phyloP scores from a whole-genome alignment of 805 yeast species.

The Ogataea philodendri region DNA sequence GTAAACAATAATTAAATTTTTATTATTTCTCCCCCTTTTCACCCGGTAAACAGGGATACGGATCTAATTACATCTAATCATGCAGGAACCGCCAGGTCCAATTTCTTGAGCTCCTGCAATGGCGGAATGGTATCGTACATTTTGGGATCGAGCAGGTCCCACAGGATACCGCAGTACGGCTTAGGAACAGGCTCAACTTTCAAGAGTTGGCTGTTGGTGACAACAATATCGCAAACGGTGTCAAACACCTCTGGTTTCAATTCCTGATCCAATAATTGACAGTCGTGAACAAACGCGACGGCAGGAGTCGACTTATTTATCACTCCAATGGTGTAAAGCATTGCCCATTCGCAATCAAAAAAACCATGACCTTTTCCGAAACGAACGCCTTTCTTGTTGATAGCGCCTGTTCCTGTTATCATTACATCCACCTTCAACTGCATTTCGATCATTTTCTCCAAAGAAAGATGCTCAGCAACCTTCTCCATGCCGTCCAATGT shows the following conservation, averaged over 20 bases:
- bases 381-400: conserved; percentile 30
- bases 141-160: conserved; percentile 28
- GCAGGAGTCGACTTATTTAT: conserved; percentile 24
- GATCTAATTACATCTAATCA: conserved; percentile 4
- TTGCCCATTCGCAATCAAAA: conserved; percentile 35
- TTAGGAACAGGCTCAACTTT: conserved; percentile 21
- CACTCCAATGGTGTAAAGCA: conserved; percentile 28
- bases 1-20: background rate
- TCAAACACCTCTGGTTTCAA: conserved; percentile 32
- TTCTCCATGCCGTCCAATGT: conserved; percentile 35
- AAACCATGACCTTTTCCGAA: conserved; percentile 36
- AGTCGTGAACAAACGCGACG: conserved; percentile 34
- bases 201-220: conserved; percentile 26
- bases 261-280: conserved; percentile 29
- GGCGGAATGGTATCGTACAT: conserved; percentile 34
- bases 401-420: conserved; percentile 35
- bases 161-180: conserved; percentile 30
- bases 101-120: conserved; percentile 29
- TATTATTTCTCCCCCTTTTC: no score
- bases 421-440: conserved; percentile 24
- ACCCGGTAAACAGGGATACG: no score
- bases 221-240: conserved; percentile 33
- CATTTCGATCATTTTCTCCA: conserved; percentile 19
- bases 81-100: conserved; percentile 14
- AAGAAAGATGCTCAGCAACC: conserved; percentile 21